Base-by-base conservation (phyloP, 805 yeast genomes). In the Pichia occidentalis region DNA sequence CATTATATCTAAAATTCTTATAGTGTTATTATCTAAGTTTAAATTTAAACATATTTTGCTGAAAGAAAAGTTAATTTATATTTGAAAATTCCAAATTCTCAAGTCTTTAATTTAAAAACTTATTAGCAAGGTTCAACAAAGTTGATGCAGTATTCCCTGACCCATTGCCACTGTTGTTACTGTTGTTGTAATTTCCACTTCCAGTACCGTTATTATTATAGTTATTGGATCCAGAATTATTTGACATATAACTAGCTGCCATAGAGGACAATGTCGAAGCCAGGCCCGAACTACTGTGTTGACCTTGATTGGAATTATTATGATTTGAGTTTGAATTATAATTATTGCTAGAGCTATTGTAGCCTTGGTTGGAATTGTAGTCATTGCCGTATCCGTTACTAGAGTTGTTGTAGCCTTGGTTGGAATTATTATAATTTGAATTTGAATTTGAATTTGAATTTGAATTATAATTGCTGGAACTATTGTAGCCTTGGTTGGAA, bases 91-190 rank as follows among this genome's bases (percentile, higher is more conserved):
- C n/a, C n/a, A n/a, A n/a, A n/a, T n/a, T n/a, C n/a, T n/a, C n/a
- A n/a, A n/a, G n/a, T n/a, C n/a, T n/a, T 9, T 32, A 29, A 7
- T 40, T 32, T 11, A 45, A 29, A 26, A 45, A 45, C 22, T 38
- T 29, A 10, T 33, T 32, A 6, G 48, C 48, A 22, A 45, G 19
- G 21, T 45, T 39, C 40, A 42, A 24, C 24, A 45, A 39, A 7
- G 35, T 32, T 10, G 37, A 18, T 10, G 45, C 39, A 19, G 39
- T 27, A 16, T 29, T 29, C 16, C 36, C n/a, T 5, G 11, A 9
- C 9, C 34, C 39, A 12, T 14, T 16, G n/a, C 32, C 33, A 13
- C 36, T 18, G 8, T 30, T 30, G 36, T 23, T 36, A 20, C 24
- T 20, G n/a, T 20, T 9, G 29, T 21, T 17, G 13, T 17, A 6